Evolutionary conservation across 2,329 filamentous ascomycete genomes (phyloP).

Genomic region (Aspergillus melleus): DNA sequence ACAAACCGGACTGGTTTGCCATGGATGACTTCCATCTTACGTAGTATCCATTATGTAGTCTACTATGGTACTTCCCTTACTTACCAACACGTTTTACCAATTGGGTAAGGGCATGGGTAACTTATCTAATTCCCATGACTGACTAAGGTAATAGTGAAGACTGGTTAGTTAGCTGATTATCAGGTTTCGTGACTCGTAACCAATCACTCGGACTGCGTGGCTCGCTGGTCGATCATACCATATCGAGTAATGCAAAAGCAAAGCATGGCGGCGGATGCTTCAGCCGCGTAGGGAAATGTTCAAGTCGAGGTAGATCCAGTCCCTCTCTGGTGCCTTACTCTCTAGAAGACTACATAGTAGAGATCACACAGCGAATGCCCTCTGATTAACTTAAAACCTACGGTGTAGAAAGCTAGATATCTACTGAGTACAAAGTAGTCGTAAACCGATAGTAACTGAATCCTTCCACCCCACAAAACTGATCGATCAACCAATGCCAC

Average conservation of each 20-base stretch:
- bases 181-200: neutral
- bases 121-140: no score
- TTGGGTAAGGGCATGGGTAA: no score
- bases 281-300: neutral
- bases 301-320: neutral
- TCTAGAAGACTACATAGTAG: no score
- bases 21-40: neutral
- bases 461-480: neutral
- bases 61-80: neutral
- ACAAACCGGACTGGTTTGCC: no score
- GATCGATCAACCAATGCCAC: neutral
- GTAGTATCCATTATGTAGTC: neutral
- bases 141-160: neutral
- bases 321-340: no score
- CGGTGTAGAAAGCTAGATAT: neutral
- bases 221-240: neutral
- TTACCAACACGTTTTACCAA: neutral
- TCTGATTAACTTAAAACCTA: neutral
- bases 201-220: neutral
- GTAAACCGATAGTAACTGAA: no score
- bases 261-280: neutral
- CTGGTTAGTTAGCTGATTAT: neutral
- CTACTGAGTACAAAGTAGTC: no score
- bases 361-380: no score
- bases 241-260: neutral